Evolutionary conservation across 495 filamentous ascomycete genomes (phyloP), one percentile per base, ranked within the genome.

Genomic region (Penicillium mononematosum): DNA sequence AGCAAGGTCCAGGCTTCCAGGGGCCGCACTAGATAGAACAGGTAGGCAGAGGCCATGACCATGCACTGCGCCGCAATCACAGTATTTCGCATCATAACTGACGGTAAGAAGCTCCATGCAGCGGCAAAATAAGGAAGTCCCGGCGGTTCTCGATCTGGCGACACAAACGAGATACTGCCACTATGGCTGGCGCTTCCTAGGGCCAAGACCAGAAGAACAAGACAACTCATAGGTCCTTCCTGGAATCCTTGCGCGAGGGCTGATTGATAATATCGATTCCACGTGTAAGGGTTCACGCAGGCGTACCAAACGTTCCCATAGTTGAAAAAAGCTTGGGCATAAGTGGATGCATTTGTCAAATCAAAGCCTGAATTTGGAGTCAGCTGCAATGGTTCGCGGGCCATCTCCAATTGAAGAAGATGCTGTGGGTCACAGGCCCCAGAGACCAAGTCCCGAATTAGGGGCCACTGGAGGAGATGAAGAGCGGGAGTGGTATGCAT

Each of bases 271-370:
- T 90, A 86, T 55, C 80, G 83, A n/a, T 80, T 77, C 89, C 89
- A 93, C 19, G 83, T 88, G 70, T 86, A 89, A 22, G 89, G 89
- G 69, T 91, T 92, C 51, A 93, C 88, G 68, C 87, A 89, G 32
- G 89, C 89, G 59, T 92, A 92, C 88, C 89, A 93, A 5, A 90
- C 80, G 64, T 92, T 92, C 54, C 90, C 89, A 24, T 85, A 79
- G 43, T 86, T 83, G 61, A 93, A 93, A 71, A 88, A 92, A 9
- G 88, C 82, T 65, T 85, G 82, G 48, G 89, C 84, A 70, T 91
- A 91, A 14, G 81, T 76, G 22, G 82, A 77, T n/a, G 86, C 87
- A 70, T 91, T 89, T 20, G 85, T 85, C 61, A 92, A 68, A 67
- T 92, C 88, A 34, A 90, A 78, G 9, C 85, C 85, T 11, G 88